Base-by-base conservation (phyloP, 1,284 basidiomycete species). In the Athelia sp. region DNA sequence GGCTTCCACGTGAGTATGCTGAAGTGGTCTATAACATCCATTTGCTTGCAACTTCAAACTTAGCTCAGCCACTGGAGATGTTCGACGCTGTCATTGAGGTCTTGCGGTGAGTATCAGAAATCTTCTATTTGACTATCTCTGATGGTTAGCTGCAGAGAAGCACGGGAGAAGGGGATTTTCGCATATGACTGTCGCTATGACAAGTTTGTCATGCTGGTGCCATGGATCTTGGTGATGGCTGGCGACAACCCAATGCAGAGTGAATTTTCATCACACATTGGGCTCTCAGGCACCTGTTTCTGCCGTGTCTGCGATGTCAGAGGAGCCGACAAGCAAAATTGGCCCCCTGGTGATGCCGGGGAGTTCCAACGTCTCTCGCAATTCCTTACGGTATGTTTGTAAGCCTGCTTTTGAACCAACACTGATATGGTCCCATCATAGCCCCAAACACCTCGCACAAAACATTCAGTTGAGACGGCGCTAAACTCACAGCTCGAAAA, bases 21-120 rank as follows among this genome's bases (percentile, higher is more conserved):
- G 63, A 68, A 2, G 46, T 53, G 10, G 48, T 61, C 18, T 63
- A 55, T 35, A 67, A 67, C 40, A 55, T 67, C 2, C 60, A 64
- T 45, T 66, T 65, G 46, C 46, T 65, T 1, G 43, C 49, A 2
- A 66, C 62, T 1, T 65, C 61, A 2, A 64, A 64, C 42, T 31
- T 55, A 10, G 57, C 62, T 11, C 50, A 58, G 3, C 61, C 61
- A 4, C 49, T 63, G 0, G 62, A 63, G 45, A 59, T 64, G 60
- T 43, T 62, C 4, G 61, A 62, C n/a, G 55, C 31, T 1, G 47
- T 64, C 10, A 43, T 53, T 1, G 22, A 49, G 0, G 49, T 56
- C 43, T 38, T 64, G 3, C 29, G 50, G 62, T 63, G 40, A 43
- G 51, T 52, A 22, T 44, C 18, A 35, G 18, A 9, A 11, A 11